Evolutionary conservation across 2,329 filamentous ascomycete species (phyloP).

Genomic region (Plenodomus tracheiphilus): DNA sequence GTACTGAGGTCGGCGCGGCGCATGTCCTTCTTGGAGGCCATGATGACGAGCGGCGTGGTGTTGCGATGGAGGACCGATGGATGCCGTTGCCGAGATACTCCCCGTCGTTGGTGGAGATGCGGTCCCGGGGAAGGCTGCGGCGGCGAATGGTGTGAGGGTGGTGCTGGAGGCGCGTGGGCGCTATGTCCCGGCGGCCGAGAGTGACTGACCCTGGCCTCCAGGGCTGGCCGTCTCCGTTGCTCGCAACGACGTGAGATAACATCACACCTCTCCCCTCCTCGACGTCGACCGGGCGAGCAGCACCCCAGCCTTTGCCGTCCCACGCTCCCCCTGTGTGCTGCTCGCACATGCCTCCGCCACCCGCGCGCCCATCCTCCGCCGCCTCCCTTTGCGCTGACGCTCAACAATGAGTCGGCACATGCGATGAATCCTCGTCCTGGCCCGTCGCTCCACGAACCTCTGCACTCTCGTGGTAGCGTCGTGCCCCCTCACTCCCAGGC

Average conservation of each 20-base stretch:
- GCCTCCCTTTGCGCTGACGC: constrained; percentile 23
- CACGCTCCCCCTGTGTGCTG: constrained; percentile 7
- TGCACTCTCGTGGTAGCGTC: constrained; percentile 42
- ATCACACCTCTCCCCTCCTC: constrained; percentile 6
- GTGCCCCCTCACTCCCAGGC: constrained; percentile 32
- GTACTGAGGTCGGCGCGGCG: constrained; percentile 72
- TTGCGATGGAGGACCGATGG: background rate
- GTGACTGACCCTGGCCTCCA: constrained; percentile 5
- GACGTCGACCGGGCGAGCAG: background rate
- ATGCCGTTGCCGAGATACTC: constrained; percentile 4
- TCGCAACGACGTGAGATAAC: constrained; percentile 11
- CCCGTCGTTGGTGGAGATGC: constrained; percentile 6
- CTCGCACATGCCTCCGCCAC: constrained; percentile 13
- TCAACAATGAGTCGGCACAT: constrained; percentile 46
- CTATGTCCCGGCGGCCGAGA: background rate
- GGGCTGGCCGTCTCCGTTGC: constrained; percentile 15
- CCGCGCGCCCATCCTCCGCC: constrained; percentile 10
- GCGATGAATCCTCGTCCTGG: constrained; percentile 51
- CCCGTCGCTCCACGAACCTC: constrained; percentile 44
- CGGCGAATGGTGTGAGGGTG: background rate
- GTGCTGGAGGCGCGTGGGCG: background rate
- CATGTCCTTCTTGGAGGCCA: constrained; percentile 77
- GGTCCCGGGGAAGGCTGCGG: constrained; percentile 7
- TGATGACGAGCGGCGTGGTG: constrained; percentile 42
- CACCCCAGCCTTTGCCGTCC: background rate